These are phyloP conservation scores for Lentinula guzmanii DNA, from an alignment of 768 basidiomycete species.

Conservation along the genomic window DNA sequence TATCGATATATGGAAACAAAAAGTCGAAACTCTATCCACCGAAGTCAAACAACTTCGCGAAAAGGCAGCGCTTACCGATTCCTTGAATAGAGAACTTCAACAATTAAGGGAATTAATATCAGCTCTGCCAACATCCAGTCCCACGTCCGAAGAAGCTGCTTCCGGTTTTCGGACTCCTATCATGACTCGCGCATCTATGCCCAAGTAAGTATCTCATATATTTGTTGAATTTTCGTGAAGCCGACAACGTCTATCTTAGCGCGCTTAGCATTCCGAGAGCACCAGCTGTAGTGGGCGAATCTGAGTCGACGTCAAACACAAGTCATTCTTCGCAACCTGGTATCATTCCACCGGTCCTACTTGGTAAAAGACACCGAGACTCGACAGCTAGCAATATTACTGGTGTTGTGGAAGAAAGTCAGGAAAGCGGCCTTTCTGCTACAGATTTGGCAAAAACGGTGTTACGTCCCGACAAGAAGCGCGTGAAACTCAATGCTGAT, in stretches of 20 bases:
- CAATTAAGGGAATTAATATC: slow-evolving; percentile 11
- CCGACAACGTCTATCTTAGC: neutral
- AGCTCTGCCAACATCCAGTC: neutral
- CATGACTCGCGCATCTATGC: neutral
- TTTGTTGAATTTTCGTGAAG: neutral
- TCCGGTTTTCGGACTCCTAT: slow-evolving; percentile 3
- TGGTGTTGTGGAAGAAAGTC: slow-evolving; percentile 34
- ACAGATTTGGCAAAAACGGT: slow-evolving; percentile 31
- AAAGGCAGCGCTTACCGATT: slow-evolving; percentile 16
- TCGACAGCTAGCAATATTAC: slow-evolving; percentile 36
- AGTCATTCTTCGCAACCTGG: slow-evolving; percentile 27
- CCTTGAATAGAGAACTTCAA: slow-evolving; percentile 16
- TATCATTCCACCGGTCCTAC: slow-evolving; percentile 32
- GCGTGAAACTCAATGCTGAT: slow-evolving; percentile 22
- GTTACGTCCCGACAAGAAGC: slow-evolving; percentile 47
- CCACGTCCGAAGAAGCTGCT: neutral
- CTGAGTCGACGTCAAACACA: neutral
- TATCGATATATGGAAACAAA: slow-evolving; percentile 24
- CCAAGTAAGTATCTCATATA: neutral
- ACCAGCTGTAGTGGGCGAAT: neutral
- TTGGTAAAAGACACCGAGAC: slow-evolving; percentile 67
- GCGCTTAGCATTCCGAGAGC: neutral
- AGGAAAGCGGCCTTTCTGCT: slow-evolving; percentile 30
- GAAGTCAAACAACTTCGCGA: slow-evolving; percentile 23
- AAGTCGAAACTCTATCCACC: slow-evolving; percentile 27